Base-by-base conservation (phyloP, 2,329 filamentous ascomycete genomes). In the Neonectria faginata region DNA sequence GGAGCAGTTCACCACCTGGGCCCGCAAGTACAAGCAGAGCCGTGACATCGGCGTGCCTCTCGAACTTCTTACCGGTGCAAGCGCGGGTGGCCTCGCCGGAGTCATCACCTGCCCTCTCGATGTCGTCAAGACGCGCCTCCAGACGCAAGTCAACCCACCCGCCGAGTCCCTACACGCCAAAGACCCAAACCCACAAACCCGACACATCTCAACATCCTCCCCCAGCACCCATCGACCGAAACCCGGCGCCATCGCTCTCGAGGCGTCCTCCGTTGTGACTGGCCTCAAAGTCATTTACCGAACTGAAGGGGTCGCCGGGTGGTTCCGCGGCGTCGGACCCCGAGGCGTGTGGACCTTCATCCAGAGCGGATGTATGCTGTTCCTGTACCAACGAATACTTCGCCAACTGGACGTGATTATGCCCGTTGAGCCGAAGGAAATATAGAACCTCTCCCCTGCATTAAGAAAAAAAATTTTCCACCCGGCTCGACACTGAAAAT, bases 331-430 rank as follows among this genome's bases (percentile, higher is more conserved):
- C 27, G 95, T 99, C 2, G 95, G 95, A 0, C 96, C 96, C 2
- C 88, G 96, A 58, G 91, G 91, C 62, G 93, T 98, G 14, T 99
- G 96, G 96, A 99, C 96, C 22, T 97, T 95, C 75, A 93, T 98
- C 62, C 96, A 99, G 82, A 97, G 92, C 75, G 92, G 94, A 45
- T 97, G 93, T 70, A 98, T 98, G 95, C 84, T 98, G 76, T 94
- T 98, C 72, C 84, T 97, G 78, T 98, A 98, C 79, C 95, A 98
- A 81, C 91, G 90, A 65, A 83, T 98, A 60, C 81, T 98, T 76
- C 90, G 91, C 74, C 88, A 90, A 79, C 86, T 98, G 70, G 91
- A 94, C 61, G 70, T 79, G 44, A 81, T 81, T 76, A 73, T 74
- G 63, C 79, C 79, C 2, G 57, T 70, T 14, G 78, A 79, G 61